Evolutionary conservation across 192 early-diverging fungal genomes (phyloP), one percentile per base, ranked within the genome.

Genomic region (Radiomyces spectabilis): DNA sequence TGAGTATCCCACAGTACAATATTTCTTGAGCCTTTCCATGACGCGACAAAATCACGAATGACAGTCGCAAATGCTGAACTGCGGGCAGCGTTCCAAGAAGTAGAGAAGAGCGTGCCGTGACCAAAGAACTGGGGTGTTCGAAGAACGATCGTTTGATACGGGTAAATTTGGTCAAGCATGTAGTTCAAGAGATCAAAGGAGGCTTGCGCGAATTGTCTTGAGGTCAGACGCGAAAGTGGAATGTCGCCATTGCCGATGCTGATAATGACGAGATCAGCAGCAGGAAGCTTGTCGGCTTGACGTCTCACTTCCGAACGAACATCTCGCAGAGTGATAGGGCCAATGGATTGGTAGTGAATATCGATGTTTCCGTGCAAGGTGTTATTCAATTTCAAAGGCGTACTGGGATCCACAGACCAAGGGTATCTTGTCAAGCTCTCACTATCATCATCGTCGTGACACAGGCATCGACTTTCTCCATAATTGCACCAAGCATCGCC

Each of bases 171-270:
- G 1, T 30, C 19, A 12, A 55, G 29, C 3, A 59, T 26, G n/a
- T 26, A 18, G 13, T 38, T 13, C 3, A 66, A 26, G 8, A 59
- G 27, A 3, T 39, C 32, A 10, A 43, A 24, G 30, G 60, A 66
- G 3, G 46, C 30, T 13, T 31, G 38, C 9, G 12, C 30, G 35
- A 62, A 62, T 3, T 55, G 33, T 16, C 32, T 49, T 18, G 64
- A 53, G 6, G 51, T 24, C 0, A 66, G 47, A 5, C 39, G 40
- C 16, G 40, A 42, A 13, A 41, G 46, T 16, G 40, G 22, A 24
- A 59, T 59, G n/a, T 66, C 64, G 1, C n/a, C 26, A 49, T 60
- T 66, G 16, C 64, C 64, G 5, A 60, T 13, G 10, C 57, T 34
- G 21, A 66, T 9, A 30, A 66, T 32, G 1, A 66, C 64, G 18